phyloP scores from a whole-genome alignment of 2,329 filamentous ascomycete genomes.

The Paradendryphiella salina region DNA sequence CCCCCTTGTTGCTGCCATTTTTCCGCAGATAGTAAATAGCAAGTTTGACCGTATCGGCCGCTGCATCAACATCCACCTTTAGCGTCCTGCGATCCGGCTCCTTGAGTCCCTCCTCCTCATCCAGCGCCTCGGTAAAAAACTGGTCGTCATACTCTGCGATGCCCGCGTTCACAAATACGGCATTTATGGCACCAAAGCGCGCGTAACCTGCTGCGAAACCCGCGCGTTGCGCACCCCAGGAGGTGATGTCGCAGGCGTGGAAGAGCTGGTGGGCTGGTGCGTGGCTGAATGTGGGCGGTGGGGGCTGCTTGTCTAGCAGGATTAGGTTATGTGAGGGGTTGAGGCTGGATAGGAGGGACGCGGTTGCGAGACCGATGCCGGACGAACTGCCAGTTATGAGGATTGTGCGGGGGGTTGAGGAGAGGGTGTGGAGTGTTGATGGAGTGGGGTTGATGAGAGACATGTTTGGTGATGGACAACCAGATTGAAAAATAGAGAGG shows the following conservation, averaged over 20 bases:
- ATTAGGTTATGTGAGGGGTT: constrained; percentile 48
- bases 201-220: constrained; percentile 50
- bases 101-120: constrained; percentile 48
- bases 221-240: constrained; percentile 51
- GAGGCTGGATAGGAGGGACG: constrained; percentile 45
- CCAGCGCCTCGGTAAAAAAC: constrained; percentile 54
- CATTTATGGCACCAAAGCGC: constrained; percentile 52
- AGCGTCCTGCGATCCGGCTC: constrained; percentile 53
- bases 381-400: constrained; percentile 49
- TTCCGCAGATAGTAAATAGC: constrained; percentile 54
- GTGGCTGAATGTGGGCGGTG: constrained; percentile 41
- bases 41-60: constrained; percentile 53
- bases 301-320: constrained; percentile 47
- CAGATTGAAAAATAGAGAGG: too few species aligned
- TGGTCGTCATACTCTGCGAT: constrained; percentile 55
- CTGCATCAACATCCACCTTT: constrained; percentile 54
- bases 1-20: constrained; percentile 30
- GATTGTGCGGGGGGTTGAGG: constrained; percentile 37
- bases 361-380: constrained; percentile 50
- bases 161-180: constrained; percentile 56
- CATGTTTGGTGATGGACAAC: constrained; percentile 22
- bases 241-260: constrained; percentile 52
- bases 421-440: constrained; percentile 24
- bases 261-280: constrained; percentile 35
- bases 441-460: constrained; percentile 31